A percentile compares a stretch with the other conserved stretches of the same genome.
Evolutionary conservation across 176 grass and related monocot genomes (phyloP).

Genomic region (Elaeis guineensis): DNA sequence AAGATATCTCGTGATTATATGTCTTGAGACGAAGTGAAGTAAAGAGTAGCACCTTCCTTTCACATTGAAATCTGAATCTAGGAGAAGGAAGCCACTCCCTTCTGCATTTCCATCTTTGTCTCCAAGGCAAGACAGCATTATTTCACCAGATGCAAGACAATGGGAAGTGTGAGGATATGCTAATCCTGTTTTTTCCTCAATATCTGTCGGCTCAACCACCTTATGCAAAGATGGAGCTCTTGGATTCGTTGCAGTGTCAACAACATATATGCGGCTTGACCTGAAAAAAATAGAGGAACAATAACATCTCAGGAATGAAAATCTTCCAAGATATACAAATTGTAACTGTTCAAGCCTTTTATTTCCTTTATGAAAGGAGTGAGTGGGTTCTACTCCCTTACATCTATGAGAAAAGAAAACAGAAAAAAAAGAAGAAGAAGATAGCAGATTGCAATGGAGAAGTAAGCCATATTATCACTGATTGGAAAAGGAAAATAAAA

Average conservation of each 20-base stretch:
- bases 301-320: not conserved
- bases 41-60: conserved; percentile 65
- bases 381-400: too few relatives aligned
- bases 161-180: conserved; percentile 93
- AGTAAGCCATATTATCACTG: too few relatives aligned
- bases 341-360: too few relatives aligned
- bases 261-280: conserved; percentile 60
- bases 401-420: too few relatives aligned
- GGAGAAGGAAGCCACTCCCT: conserved; percentile 71
- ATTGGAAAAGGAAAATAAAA: too few relatives aligned
- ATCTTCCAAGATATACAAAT: too few relatives aligned
- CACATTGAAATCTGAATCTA: conserved; percentile 95
- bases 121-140: conserved; percentile 90
- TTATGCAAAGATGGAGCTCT: conserved; percentile 80
- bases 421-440: too few relatives aligned
- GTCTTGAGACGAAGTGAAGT: not conserved
- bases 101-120: conserved; percentile 80
- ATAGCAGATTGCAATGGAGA: too few relatives aligned
- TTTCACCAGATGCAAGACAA: conserved; percentile 83
- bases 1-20: too few relatives aligned
- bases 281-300: conserved; percentile 28
- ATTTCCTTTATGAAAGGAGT: too few relatives aligned
- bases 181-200: conserved; percentile 71
- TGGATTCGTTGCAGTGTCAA: conserved; percentile 57
- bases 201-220: conserved; percentile 72